These are phyloP conservation scores for Aspergillus ibericus DNA, from an alignment of 2,329 filamentous ascomycete genomes.

Conservation along the genomic window DNA sequence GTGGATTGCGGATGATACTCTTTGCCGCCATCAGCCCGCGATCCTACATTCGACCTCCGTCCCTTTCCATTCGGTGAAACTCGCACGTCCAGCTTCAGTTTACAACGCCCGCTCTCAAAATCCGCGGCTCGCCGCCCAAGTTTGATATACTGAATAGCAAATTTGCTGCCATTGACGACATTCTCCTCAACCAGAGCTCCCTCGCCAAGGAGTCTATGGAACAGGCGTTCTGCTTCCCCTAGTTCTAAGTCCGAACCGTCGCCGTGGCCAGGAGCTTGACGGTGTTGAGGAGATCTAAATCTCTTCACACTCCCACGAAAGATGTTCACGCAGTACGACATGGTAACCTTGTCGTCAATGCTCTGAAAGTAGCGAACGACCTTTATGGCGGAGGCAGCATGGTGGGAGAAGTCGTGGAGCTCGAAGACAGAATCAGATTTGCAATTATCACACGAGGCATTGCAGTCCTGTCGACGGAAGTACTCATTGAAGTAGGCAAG, in stretches of 20 bases:
- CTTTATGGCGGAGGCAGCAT: constrained; percentile 69
- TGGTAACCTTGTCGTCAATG: constrained; percentile 60
- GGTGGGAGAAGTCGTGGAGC: constrained; percentile 71
- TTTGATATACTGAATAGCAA: constrained; percentile 68
- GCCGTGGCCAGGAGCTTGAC: constrained; percentile 61
- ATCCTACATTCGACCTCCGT: constrained; percentile 28
- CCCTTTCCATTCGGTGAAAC: constrained; percentile 45
- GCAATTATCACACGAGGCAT: constrained; percentile 85
- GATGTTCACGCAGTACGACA: constrained; percentile 80
- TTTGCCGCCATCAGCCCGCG: constrained; percentile 35
- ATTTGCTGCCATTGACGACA: constrained; percentile 61
- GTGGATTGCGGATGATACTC: constrained; percentile 61
- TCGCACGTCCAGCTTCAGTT: constrained; percentile 56
- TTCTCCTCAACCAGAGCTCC: constrained; percentile 73
- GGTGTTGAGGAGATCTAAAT: constrained; percentile 53
- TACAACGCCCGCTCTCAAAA: constrained; percentile 46
- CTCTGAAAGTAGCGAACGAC: constrained; percentile 60
- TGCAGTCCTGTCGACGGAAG: constrained; percentile 71
- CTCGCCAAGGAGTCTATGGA: constrained; percentile 72
- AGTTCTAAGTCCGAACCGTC: constrained; percentile 68
- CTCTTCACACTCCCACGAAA: constrained; percentile 70
- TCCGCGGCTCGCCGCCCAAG: constrained; percentile 47
- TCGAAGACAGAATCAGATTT: constrained; percentile 69
- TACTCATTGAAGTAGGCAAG: constrained; percentile 91
- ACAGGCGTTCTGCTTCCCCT: constrained; percentile 79